phyloP scores from a whole-genome alignment of 1,139 yeast genomes.

The Trichomonascaceae sp. region DNA sequence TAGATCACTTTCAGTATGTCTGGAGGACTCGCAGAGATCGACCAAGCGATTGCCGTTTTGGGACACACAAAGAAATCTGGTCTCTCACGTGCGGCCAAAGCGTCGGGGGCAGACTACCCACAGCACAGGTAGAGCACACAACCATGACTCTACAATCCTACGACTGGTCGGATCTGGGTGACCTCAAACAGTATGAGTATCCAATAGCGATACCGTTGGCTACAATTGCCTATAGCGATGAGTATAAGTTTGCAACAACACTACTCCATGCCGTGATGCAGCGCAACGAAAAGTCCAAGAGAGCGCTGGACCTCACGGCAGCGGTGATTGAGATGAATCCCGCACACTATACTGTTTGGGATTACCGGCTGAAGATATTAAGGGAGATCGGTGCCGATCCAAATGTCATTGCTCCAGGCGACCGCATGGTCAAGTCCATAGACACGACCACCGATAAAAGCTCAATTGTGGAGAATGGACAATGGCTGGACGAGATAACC shows the following conservation, averaged over 20 bases:
- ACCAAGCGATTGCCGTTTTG: no score
- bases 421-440: constrained; percentile 14
- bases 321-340: constrained; percentile 57
- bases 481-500: constrained; percentile 72
- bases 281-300: constrained; percentile 46
- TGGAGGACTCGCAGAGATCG: no score
- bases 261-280: constrained; percentile 48
- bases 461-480: constrained; percentile 24
- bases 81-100: no score
- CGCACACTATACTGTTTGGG: constrained; percentile 90
- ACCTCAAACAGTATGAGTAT: constrained; percentile 28
- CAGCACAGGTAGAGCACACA: no score
- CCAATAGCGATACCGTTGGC: constrained; percentile 36
- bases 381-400: constrained; percentile 24
- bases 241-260: constrained; percentile 51
- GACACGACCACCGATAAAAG: no score
- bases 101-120: no score
- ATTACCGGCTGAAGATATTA: constrained; percentile 52
- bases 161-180: constrained; percentile 25
- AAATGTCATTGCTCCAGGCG: constrained; percentile 19
- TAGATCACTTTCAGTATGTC: no score
- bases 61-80: no score
- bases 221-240: constrained; percentile 63
- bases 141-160: constrained; percentile 3
- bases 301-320: constrained; percentile 59